phyloP scores from a whole-genome alignment of 1,284 basidiomycete genomes.

The Ustilago trichophora region DNA sequence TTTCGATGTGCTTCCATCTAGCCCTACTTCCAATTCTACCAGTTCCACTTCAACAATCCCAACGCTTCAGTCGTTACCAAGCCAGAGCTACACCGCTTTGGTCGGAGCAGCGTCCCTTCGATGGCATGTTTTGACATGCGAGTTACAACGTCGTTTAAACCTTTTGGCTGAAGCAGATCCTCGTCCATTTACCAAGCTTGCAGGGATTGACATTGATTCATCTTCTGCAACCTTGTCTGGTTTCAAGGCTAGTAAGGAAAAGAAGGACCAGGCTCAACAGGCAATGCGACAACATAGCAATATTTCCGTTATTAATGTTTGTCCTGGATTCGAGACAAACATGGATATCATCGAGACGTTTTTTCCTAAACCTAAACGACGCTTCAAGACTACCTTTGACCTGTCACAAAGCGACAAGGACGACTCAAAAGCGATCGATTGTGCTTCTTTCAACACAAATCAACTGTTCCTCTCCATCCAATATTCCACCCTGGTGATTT shows the following conservation, averaged over 20 bases:
- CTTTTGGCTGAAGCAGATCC: constrained; percentile 55
- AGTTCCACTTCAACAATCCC: not conserved
- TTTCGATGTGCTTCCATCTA: constrained; percentile 44
- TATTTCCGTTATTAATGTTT: constrained; percentile 56
- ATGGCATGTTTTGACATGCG: constrained; percentile 48
- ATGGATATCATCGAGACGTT: constrained; percentile 42
- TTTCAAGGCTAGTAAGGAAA: too few species aligned
- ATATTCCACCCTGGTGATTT: too few species aligned
- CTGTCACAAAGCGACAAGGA: too few species aligned
- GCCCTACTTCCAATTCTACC: too few species aligned
- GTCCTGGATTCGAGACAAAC: constrained; percentile 59
- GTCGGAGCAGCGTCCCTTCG: constrained; percentile 44
- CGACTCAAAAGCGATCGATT: too few species aligned
- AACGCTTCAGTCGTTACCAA: too few species aligned
- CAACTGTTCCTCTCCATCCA: too few species aligned
- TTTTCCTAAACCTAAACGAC: constrained; percentile 10
- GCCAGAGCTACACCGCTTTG: constrained; percentile 19
- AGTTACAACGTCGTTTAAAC: constrained; percentile 56
- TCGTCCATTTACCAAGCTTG: constrained; percentile 48
- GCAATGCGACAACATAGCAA: constrained; percentile 45
- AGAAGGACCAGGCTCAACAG: too few species aligned
- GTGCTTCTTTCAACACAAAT: too few species aligned
- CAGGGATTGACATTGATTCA: constrained; percentile 53
- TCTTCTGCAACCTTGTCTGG: too few species aligned
- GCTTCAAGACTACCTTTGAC: too few species aligned